Evolutionary conservation across 2,329 filamentous ascomycete species (phyloP), one percentile per base, ranked within the genome.

Genomic region (Pseudogymnoascus sp.): DNA sequence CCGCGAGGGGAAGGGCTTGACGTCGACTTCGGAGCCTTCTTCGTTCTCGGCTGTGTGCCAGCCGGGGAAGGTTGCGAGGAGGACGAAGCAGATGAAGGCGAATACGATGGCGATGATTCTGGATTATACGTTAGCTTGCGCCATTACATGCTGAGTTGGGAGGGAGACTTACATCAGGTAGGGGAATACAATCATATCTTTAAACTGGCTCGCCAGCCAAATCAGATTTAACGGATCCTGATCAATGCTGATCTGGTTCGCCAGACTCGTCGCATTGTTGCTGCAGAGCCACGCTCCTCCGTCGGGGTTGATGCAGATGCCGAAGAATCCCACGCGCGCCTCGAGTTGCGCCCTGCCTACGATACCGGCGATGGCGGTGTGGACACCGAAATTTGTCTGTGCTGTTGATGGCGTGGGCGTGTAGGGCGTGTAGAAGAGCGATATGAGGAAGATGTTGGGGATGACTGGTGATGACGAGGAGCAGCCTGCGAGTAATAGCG

Each of bases 31-130:
- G 58, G 87, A 91, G 60, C 92, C 92, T 60, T 84, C 81, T 37
- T 83, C 85, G 74, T 94, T 89, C 66, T 87, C 83, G 75, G 96
- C 91, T 75, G 96, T 91, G 75, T 97, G 92, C 91, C 94, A 99
- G 66, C 92, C 92, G 1, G 94, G 94, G 77, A 97, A 99, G 35
- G 94, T 97, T 61, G 92, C 93, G 60, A 99, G 87, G 41, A 99
- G 84, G 64, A 99, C 83, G 73, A 99, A 90, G 74, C 92, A 96
- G 75, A 97, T 82, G 77, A 97, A 97, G 68, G 94, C 92, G 71
- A 99, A 92, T 74, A 99, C 90, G 72, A 97, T 92, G 71, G 94
- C 94, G 71, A 99, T 92, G 79, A 99, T 99, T 66, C 90, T 94
- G 67, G 29, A n/a, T 44, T 5, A 4, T 6, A 15, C 13, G n/a